Percentiles rank a stretch among this genome's conserved stretches.
phyloP scores from a whole-genome alignment of 1,284 basidiomycete genomes.

The Cutaneotrichosporon sp. region DNA sequence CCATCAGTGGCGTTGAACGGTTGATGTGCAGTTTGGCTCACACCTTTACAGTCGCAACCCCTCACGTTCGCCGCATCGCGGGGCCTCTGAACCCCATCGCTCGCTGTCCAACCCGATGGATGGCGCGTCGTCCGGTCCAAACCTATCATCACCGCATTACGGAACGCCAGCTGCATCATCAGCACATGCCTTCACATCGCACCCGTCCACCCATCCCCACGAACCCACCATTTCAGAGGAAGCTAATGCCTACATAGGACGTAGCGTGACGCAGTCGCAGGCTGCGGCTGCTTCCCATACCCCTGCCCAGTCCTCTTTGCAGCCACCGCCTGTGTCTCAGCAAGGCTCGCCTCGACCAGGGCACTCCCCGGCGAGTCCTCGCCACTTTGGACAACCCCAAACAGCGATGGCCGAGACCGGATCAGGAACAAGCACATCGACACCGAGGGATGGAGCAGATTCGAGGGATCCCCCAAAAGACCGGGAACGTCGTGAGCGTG shows the following conservation, averaged over 20 bases:
- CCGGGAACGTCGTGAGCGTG: background rate
- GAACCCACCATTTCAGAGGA: slow-evolving; percentile 40
- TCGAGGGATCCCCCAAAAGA: background rate
- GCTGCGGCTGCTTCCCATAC: background rate
- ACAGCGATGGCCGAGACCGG: background rate
- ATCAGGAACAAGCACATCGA: background rate
- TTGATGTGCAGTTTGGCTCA: background rate
- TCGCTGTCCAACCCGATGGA: slow-evolving; percentile 20
- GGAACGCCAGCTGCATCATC: slow-evolving; percentile 12
- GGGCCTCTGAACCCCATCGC: slow-evolving; percentile 16
- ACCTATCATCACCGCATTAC: slow-evolving; percentile 8
- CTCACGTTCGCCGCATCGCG: background rate
- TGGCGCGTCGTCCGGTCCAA: background rate
- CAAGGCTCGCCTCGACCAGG: background rate
- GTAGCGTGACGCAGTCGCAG: slow-evolving; percentile 7
- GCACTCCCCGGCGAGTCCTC: background rate
- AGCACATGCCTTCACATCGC: slow-evolving; percentile 15
- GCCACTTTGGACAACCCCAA: slow-evolving; percentile 5
- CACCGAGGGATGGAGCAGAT: background rate
- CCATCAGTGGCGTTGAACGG: too few species aligned
- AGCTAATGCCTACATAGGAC: slow-evolving; percentile 20
- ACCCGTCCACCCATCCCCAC: slow-evolving; percentile 25
- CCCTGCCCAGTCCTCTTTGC: slow-evolving; percentile 5
- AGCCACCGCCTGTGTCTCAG: slow-evolving; percentile 1
- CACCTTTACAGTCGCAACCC: background rate